Evolutionary conservation across 2,329 filamentous ascomycete species (phyloP), one percentile per base, ranked within the genome.

Genomic region (Remersonia thermophila): DNA sequence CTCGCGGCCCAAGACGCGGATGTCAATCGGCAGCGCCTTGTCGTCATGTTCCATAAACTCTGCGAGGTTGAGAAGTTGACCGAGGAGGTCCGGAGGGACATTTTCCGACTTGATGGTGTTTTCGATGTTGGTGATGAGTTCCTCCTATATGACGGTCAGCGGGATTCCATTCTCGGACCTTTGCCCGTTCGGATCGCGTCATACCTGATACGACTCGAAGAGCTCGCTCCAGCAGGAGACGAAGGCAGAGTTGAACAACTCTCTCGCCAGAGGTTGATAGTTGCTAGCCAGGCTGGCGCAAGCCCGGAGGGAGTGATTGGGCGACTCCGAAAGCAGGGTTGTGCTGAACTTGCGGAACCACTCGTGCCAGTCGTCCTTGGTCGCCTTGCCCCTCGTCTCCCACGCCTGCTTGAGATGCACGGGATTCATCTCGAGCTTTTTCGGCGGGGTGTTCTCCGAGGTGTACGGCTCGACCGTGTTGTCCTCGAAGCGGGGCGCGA

Each of bases 41-140:
- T 99, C 91, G 50, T 98, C 93, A 53, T 98, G 91, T 55, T 99
- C 91, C 91, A 99, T 99, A 57, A 98, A 99, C 55, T 99, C 91
- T 15, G 91, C 91, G 34, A 99, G 70, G 52, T 98, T 98, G 33
- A 99, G 74, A 18, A 99, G 67, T 33, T 95, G 80, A 42, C 94
- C 89, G 7, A 98, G 67, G 46, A 99, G 80, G 57, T 99, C 93
- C 0, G 93, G 91, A 0, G 91, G 89, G 10, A 98, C 93, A 49
- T 95, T 89, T 35, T 89, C 82, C 3, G 89, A 96, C 37, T 86
- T 91, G 48, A 99, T 82, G 1, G 93, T 91, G 43, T 83, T 85
- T 57, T 99, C 91, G 35, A 99, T 93, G 16, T 93, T 93, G 36
- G 82, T 79, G 34, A 98, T 93, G 28, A 98, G 72, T 55, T 98